These are phyloP conservation scores for Fusarium clavum DNA, from an alignment of 2,329 filamentous ascomycete species.

Conservation along the genomic window DNA sequence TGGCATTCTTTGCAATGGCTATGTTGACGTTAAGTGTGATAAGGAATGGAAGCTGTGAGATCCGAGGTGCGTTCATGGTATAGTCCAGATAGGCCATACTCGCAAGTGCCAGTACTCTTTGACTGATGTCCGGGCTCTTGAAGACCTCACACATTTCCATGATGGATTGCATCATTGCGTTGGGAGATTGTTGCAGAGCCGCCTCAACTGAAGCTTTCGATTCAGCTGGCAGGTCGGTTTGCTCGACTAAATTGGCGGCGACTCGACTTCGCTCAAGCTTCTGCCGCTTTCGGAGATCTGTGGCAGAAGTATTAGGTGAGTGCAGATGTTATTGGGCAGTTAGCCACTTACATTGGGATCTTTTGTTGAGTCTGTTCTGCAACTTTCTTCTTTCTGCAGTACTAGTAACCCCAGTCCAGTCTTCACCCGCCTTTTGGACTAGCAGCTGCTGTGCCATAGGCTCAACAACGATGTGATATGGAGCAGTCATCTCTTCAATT, in stretches of 20 bases:
- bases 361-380: conserved; percentile 26
- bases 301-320: fast-evolving
- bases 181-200: fast-evolving
- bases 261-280: background rate
- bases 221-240: background rate
- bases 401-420: conserved; percentile 23
- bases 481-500: background rate
- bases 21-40: conserved; percentile 25
- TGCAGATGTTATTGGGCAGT: fast-evolving
- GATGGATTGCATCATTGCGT: conserved; percentile 1
- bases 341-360: conserved; percentile 2
- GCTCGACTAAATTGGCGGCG: background rate
- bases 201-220: background rate
- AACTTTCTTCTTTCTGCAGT: conserved; percentile 21
- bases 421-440: conserved; percentile 8
- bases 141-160: conserved; percentile 14
- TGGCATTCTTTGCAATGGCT: conserved; percentile 16
- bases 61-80: conserved; percentile 1
- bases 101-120: conserved; percentile 1
- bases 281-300: conserved; percentile 14
- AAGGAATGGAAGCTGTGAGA: conserved; percentile 16
- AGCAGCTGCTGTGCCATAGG: conserved; percentile 17
- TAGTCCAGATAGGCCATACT: conserved; percentile 24
- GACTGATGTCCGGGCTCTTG: background rate
- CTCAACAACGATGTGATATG: conserved; percentile 14